phyloP scores from a whole-genome alignment of 2,329 filamentous ascomycete genomes.

The Sphaerulina musiva region DNA sequence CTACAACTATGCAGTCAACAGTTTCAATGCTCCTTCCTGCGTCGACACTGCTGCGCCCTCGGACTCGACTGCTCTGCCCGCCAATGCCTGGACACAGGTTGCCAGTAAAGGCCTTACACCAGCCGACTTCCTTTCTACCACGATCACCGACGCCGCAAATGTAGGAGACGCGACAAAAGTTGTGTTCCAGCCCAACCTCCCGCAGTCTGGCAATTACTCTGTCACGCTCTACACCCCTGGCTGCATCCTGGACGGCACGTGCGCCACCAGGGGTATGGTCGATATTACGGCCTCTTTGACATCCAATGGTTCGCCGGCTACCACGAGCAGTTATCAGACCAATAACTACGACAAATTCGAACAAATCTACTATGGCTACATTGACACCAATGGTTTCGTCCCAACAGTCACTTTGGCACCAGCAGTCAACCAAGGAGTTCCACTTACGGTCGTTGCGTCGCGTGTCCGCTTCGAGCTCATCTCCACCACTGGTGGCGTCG shows the following conservation, averaged over 20 bases:
- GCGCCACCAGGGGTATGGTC: slow-evolving; percentile 68
- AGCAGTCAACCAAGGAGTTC: slow-evolving; percentile 55
- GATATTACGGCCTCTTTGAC: slow-evolving; percentile 69
- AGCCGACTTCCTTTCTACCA: slow-evolving; percentile 69
- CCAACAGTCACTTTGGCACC: slow-evolving; percentile 73
- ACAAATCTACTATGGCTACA: slow-evolving; percentile 75
- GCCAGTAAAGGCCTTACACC: slow-evolving; percentile 59
- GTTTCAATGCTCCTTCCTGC: slow-evolving; percentile 85
- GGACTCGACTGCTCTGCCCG: slow-evolving; percentile 53
- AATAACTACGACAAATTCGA: slow-evolving; percentile 98
- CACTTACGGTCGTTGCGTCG: slow-evolving; percentile 80
- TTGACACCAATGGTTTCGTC: slow-evolving; percentile 76
- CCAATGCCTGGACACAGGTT: slow-evolving; percentile 59
- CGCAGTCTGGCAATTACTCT: slow-evolving; percentile 83
- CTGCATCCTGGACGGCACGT: slow-evolving; percentile 73
- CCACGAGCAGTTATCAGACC: slow-evolving; percentile 70
- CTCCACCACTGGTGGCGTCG: slow-evolving; percentile 69
- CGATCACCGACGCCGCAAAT: slow-evolving; percentile 44
- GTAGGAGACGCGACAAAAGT: slow-evolving; percentile 57
- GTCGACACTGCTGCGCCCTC: slow-evolving; percentile 58
- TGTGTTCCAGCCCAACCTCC: slow-evolving; percentile 75
- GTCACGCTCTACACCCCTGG: slow-evolving; percentile 90
- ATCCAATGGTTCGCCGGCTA: slow-evolving; percentile 45
- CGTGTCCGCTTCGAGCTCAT: slow-evolving; percentile 71
- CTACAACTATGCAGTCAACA: slow-evolving; percentile 68